phyloP scores from a whole-genome alignment of 2,329 filamentous ascomycete species.

The Penicillium paneum region DNA sequence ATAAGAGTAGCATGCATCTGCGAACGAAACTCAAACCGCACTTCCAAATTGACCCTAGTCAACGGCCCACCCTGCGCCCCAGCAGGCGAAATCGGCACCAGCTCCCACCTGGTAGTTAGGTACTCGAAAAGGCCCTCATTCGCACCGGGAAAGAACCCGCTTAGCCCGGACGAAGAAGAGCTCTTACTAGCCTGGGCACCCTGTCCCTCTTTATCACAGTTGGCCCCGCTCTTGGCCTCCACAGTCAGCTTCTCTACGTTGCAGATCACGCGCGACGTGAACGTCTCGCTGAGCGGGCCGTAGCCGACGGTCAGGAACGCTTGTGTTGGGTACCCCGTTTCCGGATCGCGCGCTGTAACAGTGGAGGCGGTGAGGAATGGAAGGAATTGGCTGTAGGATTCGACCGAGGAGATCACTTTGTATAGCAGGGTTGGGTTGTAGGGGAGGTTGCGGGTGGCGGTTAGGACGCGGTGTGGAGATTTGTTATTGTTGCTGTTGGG shows the following conservation, averaged over 20 bases:
- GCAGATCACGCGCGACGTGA: conserved; percentile 76
- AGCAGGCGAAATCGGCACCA: conserved; percentile 35
- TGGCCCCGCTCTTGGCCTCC: conserved; percentile 61
- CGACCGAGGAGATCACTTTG: conserved; percentile 81
- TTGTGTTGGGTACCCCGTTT: conserved; percentile 58
- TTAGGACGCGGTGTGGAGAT: conserved; percentile 62
- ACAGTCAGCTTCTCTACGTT: conserved; percentile 64
- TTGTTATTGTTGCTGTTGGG: conserved; percentile 22
- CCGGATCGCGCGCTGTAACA: conserved; percentile 69
- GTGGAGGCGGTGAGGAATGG: conserved; percentile 78
- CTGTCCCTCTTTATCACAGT: conserved; percentile 52
- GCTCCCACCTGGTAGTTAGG: conserved; percentile 44
- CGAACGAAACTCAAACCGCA: conserved; percentile 82
- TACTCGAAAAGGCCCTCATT: conserved; percentile 47
- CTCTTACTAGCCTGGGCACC: conserved; percentile 51
- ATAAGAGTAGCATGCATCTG: conserved; percentile 84
- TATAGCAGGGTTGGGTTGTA: conserved; percentile 72
- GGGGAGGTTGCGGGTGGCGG: conserved; percentile 71
- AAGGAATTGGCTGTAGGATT: conserved; percentile 81
- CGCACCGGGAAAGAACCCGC: conserved; percentile 43
- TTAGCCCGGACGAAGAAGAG: conserved; percentile 33
- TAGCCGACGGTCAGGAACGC: conserved; percentile 83
- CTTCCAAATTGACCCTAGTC: conserved; percentile 71
- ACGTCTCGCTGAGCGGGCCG: conserved; percentile 77
- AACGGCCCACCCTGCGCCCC: conserved; percentile 37